These are phyloP conservation scores for Mycena indigotica DNA, from an alignment of 768 basidiomycete genomes.

Conservation along the genomic window DNA sequence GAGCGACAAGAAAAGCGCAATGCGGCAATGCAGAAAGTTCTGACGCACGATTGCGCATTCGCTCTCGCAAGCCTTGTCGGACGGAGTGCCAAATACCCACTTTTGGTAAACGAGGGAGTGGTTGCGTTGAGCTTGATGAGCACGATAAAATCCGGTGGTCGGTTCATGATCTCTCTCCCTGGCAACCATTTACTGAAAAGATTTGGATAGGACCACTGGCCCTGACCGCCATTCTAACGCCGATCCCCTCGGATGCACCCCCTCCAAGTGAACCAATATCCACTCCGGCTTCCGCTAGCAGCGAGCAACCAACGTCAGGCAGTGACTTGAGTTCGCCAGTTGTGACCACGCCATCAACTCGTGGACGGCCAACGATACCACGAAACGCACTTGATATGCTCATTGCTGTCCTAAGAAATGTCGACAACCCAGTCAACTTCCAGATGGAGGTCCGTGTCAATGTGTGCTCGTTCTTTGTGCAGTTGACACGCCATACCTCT, in stretches of 20 bases:
- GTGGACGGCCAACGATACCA: conserved; percentile 45
- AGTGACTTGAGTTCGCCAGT: conserved; percentile 50
- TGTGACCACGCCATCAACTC: conserved; percentile 43
- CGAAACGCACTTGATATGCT: conserved; percentile 71
- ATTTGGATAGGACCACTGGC: conserved; percentile 58
- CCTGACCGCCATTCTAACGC: conserved; percentile 56
- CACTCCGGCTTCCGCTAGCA: conserved; percentile 42
- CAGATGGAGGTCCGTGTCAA: conserved; percentile 80
- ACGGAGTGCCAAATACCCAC: conserved; percentile 76
- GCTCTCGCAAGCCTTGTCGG: conserved; percentile 73
- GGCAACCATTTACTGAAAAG: conserved; percentile 1
- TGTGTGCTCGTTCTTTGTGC: conserved; percentile 70
- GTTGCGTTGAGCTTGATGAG: conserved; percentile 80
- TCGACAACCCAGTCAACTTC: conserved; percentile 56
- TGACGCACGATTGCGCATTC: conserved; percentile 55
- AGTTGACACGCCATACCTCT: conserved; percentile 56
- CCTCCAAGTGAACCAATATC: conserved; percentile 37
- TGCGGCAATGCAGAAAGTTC: conserved; percentile 53
- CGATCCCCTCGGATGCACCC: conserved; percentile 46
- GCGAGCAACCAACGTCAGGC: conserved; percentile 24
- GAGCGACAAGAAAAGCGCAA: conserved; percentile 53
- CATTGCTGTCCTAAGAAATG: conserved; percentile 59
- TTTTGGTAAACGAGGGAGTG: conserved; percentile 87
- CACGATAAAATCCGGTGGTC: conserved; percentile 66
- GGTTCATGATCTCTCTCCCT: conserved; percentile 27